Evolutionary conservation across 2,329 filamentous ascomycete species (phyloP).

Genomic region (Bretziella fagacearum): DNA sequence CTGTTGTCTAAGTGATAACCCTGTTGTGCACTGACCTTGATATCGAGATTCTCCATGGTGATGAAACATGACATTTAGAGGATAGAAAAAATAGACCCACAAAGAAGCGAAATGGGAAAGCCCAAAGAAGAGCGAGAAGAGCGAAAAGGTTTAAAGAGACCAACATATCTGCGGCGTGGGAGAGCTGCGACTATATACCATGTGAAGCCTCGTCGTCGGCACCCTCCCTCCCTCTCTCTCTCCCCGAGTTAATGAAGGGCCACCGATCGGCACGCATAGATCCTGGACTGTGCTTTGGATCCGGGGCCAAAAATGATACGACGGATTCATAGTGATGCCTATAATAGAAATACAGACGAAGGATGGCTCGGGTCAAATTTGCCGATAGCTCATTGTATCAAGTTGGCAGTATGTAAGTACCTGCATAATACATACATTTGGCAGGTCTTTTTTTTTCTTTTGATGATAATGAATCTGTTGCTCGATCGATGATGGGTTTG

Average conservation of each 20-base stretch:
- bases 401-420: too few relatives aligned
- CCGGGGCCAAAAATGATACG: too few relatives aligned
- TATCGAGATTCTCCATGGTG: constrained; percentile 1
- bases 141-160: not conserved
- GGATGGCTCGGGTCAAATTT: too few relatives aligned
- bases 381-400: too few relatives aligned
- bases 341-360: too few relatives aligned
- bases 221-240: not conserved
- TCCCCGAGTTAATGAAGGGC: not conserved
- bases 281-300: not conserved
- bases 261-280: not conserved
- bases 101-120: not conserved
- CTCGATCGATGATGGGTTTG: too few relatives aligned
- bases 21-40: constrained; percentile 7
- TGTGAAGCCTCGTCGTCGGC: too few relatives aligned
- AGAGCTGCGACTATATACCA: not conserved
- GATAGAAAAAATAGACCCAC: not conserved
- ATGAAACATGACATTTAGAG: not conserved
- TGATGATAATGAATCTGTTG: too few relatives aligned
- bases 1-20: not conserved
- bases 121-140: not conserved
- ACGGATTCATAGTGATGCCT: too few relatives aligned
- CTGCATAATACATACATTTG: too few relatives aligned
- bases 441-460: too few relatives aligned
- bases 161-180: not conserved